Conservation (phyloP, 306 rosid species). For the Senna siamea region DNA sequence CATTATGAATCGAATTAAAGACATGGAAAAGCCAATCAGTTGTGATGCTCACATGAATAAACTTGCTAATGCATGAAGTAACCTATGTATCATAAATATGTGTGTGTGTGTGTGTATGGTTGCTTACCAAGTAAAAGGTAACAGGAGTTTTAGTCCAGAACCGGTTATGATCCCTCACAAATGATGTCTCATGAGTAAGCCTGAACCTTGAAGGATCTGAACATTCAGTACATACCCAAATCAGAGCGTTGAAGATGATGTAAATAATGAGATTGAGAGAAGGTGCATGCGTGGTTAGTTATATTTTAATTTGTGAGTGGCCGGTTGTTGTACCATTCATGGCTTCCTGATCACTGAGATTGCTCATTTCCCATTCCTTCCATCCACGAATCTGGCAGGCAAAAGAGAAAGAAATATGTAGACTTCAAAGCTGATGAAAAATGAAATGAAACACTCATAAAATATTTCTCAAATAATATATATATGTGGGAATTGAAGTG, state of each 20-base stretch:
- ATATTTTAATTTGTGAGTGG: background rate
- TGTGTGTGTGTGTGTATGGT: no score
- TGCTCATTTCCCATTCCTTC: constrained; percentile 63
- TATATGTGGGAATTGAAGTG: no score
- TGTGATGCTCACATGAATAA: background rate
- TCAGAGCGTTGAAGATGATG: background rate
- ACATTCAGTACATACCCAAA: constrained; percentile 1
- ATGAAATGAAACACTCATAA: background rate
- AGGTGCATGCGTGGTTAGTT: no score
- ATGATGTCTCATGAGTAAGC: constrained; percentile 70
- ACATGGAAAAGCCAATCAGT: no score
- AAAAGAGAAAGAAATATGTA: no score
- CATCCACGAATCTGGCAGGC: constrained; percentile 60
- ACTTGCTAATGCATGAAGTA: background rate
- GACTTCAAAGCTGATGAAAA: background rate
- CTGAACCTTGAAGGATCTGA: constrained; percentile 68
- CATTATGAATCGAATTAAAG: background rate
- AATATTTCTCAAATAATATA: no score
- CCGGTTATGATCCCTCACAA: constrained; percentile 58
- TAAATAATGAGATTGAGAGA: background rate
- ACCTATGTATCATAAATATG: background rate
- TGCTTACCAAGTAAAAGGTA: constrained; percentile 61
- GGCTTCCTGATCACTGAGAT: constrained; percentile 39
- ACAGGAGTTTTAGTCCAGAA: constrained; percentile 57
- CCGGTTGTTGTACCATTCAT: constrained; percentile 48